phyloP scores from a whole-genome alignment of 2,329 filamentous ascomycete genomes.

The Colletotrichum horii region DNA sequence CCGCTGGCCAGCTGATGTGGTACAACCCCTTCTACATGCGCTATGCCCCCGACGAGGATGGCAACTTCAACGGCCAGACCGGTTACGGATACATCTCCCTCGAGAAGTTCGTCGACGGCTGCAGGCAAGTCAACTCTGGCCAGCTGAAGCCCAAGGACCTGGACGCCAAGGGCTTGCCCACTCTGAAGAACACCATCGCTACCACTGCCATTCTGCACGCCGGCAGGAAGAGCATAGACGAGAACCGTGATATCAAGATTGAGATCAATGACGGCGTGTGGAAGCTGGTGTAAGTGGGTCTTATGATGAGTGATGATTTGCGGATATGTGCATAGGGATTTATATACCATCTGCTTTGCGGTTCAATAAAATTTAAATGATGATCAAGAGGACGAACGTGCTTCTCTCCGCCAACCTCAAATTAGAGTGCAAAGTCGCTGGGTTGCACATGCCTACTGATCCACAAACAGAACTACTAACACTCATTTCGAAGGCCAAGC shows the following conservation, averaged over 20 bases:
- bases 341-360: conserved; percentile 20
- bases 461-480: not conserved
- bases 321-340: conserved; percentile 1
- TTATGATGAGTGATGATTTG: not conserved
- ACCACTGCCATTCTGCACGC: conserved; percentile 93
- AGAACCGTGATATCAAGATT: conserved; percentile 80
- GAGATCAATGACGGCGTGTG: conserved; percentile 68
- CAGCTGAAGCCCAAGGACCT: conserved; percentile 75
- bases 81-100: conserved; percentile 95
- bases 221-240: conserved; percentile 82
- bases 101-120: conserved; percentile 94
- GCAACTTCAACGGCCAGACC: conserved; percentile 89
- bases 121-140: conserved; percentile 78
- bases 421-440: no score
- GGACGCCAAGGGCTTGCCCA: conserved; percentile 82
- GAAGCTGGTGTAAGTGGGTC: conserved; percentile 59
- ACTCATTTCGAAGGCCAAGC: not conserved
- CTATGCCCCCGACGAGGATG: conserved; percentile 92
- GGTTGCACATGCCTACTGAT: not conserved
- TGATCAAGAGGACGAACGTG: not conserved
- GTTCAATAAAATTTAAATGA: conserved; percentile 1
- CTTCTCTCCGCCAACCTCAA: no score
- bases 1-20: conserved; percentile 74
- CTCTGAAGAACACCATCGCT: conserved; percentile 85
- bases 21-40: conserved; percentile 97